These are phyloP conservation scores for Dianthus caryophyllus DNA, from an alignment of 148 eudicot genomes.

Conservation along the genomic window DNA sequence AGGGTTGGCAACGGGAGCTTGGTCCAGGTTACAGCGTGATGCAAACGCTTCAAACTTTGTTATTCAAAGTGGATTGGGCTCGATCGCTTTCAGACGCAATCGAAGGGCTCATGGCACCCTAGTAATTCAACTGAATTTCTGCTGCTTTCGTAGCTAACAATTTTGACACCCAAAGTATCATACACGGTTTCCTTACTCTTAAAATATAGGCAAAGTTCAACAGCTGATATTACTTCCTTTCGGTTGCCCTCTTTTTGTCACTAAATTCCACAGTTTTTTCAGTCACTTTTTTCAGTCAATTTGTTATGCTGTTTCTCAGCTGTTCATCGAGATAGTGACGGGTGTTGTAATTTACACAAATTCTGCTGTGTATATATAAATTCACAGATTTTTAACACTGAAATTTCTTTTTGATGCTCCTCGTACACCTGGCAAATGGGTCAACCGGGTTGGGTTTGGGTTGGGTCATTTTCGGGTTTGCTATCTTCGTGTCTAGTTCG, in stretches of 20 bases:
- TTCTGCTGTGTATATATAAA: conserved; percentile 19
- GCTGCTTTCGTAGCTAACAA: conserved; percentile 12
- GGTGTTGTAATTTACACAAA: conserved; percentile 2
- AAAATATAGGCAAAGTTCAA: conserved; percentile 2
- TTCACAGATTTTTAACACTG: background rate
- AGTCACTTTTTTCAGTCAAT: conserved; percentile 3
- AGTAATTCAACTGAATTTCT: conserved; percentile 11
- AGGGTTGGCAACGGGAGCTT: conserved; percentile 99
- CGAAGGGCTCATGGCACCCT: conserved; percentile 95
- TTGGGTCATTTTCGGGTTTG: too few relatives aligned
- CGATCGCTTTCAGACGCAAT: conserved; percentile 81
- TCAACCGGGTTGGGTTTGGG: too few relatives aligned
- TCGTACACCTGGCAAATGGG: too few relatives aligned
- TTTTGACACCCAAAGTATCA: conserved; percentile 12
- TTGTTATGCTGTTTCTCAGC: background rate
- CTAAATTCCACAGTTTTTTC: background rate
- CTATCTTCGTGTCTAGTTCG: too few relatives aligned
- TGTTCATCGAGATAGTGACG: conserved; percentile 9
- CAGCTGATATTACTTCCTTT: conserved; percentile 9
- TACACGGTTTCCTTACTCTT: conserved; percentile 5
- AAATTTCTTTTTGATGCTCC: background rate
- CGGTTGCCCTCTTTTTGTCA: conserved; percentile 7
- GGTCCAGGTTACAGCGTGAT: conserved; percentile 91
- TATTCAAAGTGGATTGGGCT: conserved; percentile 90
- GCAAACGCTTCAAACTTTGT: conserved; percentile 72